Evolutionary conservation across 768 basidiomycete species (phyloP), one percentile per base, ranked within the genome.

Genomic region (Cubamyces lactineus): DNA sequence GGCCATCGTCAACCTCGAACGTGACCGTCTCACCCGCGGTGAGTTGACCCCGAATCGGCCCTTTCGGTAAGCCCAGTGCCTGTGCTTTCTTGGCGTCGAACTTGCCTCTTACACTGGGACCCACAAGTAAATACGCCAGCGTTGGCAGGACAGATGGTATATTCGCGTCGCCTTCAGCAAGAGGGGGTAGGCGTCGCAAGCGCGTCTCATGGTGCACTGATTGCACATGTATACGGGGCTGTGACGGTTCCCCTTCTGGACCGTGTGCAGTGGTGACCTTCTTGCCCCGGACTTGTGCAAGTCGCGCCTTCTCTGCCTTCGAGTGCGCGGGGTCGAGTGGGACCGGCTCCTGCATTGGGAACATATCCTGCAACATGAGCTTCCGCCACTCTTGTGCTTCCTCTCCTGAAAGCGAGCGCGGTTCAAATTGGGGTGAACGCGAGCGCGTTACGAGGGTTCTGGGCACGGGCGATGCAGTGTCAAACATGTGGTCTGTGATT

Each of bases 81-180:
- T 78, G 69, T 0, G 94, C 91, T 64, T 84, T 86, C 63, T 76
- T 72, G 0, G 74, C 86, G 62, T 94, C 82, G 69, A 98, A 96
- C 72, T 91, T 92, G 0, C 86, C 86, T 21, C 82, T 73, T 7
- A 77, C 70, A 13, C 66, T 65, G 0, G 83, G 80, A 0, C 81
- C 84, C 2, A 80, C 70, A 21, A 75, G 65, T 19, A 83, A 67
- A 58, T 82, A 83, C 39, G 71, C 70, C 3, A 76, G 53, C 23
- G 69, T 66, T 17, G 63, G 53, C 41, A 53, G 52, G n/a, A 51
- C 38, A 4, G 60, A 21, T 19, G 55, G 45, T 24, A 40, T 12
- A 15, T 41, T 17, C 34, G 12, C 50, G 26, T 56, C 40, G 13
- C 49, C 59, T 13, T 30, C 48, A 47, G 39, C 34, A 9, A 58